Percentiles rank a stretch among this genome's conserved stretches.
phyloP scores from a whole-genome alignment of 2,329 filamentous ascomycete species.

The Clonostachys sp. region DNA sequence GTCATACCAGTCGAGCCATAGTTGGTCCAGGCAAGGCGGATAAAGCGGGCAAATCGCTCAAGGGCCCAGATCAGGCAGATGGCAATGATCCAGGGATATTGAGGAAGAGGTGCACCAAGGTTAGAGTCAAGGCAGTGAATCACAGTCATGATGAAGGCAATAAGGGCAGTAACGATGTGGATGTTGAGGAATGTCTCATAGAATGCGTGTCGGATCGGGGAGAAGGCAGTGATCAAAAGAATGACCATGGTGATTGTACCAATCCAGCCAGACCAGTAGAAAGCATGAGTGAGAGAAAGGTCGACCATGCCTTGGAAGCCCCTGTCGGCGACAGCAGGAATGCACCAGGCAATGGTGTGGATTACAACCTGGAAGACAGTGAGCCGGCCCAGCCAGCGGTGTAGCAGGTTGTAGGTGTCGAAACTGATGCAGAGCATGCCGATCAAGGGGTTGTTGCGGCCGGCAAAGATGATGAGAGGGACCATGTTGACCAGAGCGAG shows the following conservation, averaged over 20 bases:
- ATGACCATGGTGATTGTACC: slow-evolving; percentile 57
- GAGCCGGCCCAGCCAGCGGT: slow-evolving; percentile 72
- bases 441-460: slow-evolving; percentile 92
- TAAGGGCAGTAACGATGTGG: slow-evolving; percentile 71
- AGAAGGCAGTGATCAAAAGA: slow-evolving; percentile 67
- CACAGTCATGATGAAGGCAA: slow-evolving; percentile 69
- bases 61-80: slow-evolving; percentile 72
- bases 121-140: slow-evolving; percentile 69
- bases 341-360: slow-evolving; percentile 70
- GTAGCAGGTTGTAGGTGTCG: slow-evolving; percentile 83
- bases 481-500: slow-evolving; percentile 88
- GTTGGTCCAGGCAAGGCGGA: slow-evolving; percentile 63
- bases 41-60: slow-evolving; percentile 63
- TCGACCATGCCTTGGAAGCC: slow-evolving; percentile 55
- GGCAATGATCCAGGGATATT: slow-evolving; percentile 70
- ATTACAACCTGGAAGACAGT: slow-evolving; percentile 63
- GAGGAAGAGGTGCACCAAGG: slow-evolving; percentile 61
- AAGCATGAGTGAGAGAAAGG: slow-evolving; percentile 52
- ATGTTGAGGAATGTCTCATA: slow-evolving; percentile 93
- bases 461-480: slow-evolving; percentile 81
- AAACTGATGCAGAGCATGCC: slow-evolving; percentile 79
- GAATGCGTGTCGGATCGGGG: slow-evolving; percentile 84
- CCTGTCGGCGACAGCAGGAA: slow-evolving; percentile 63
- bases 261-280: slow-evolving; percentile 62
- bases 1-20: slow-evolving; percentile 55